Evolutionary conservation across 1,139 yeast genomes (phyloP).

Genomic region (Debaryomyces udenii): DNA sequence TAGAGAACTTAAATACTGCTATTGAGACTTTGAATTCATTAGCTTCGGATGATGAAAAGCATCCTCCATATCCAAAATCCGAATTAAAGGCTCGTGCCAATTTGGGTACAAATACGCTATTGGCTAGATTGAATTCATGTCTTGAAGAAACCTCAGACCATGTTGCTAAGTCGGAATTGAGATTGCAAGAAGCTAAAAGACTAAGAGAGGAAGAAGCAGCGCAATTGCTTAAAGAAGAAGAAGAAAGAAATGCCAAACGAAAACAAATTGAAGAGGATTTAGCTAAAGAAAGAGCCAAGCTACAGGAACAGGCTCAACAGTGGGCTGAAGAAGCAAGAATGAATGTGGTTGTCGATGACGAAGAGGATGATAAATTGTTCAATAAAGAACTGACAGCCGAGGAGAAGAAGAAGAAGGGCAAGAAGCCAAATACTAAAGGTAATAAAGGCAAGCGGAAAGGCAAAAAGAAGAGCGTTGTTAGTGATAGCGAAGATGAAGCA

Average conservation of each 20-base stretch:
- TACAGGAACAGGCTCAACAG: constrained; percentile 81
- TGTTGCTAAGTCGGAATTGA: constrained; percentile 59
- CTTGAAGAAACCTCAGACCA: constrained; percentile 73
- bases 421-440: constrained; percentile 16
- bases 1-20: constrained; percentile 63
- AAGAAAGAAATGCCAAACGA: constrained; percentile 43
- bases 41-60: constrained; percentile 52
- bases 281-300: constrained; percentile 66
- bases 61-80: constrained; percentile 74
- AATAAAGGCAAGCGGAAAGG: constrained; percentile 23
- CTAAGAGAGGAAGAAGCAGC: constrained; percentile 61
- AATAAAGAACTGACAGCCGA: constrained; percentile 32
- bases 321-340: constrained; percentile 67
- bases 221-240: constrained; percentile 39
- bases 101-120: constrained; percentile 77
- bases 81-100: constrained; percentile 85
- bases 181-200: constrained; percentile 73
- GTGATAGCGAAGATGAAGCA: constrained; percentile 36
- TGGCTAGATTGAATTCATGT: constrained; percentile 69
- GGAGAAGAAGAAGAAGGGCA: constrained; percentile 23
- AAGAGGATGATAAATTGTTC: constrained; percentile 34
- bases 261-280: constrained; percentile 53
- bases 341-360: constrained; percentile 36
- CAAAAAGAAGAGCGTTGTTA: constrained; percentile 24
- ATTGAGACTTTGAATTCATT: constrained; percentile 62